Percentiles rank a stretch among this genome's conserved stretches.
phyloP scores from a whole-genome alignment of 1,284 basidiomycete genomes.

The Ustilago shanxiensis region DNA sequence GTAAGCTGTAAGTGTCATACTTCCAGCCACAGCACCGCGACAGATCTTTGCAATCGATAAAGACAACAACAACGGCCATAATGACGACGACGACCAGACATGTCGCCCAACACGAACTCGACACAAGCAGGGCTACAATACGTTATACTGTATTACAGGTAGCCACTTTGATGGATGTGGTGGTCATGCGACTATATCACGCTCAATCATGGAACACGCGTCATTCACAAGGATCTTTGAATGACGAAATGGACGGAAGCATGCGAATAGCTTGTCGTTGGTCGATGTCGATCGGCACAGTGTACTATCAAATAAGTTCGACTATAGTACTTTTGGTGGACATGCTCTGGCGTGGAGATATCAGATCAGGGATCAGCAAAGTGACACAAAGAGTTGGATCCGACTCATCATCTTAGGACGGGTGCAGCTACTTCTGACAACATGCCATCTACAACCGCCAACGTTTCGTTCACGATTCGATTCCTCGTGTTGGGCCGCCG shows the following conservation, averaged over 20 bases:
- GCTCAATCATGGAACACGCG: neutral
- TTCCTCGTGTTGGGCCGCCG: neutral
- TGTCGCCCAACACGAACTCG: neutral
- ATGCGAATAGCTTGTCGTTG: neutral
- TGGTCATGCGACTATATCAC: no score
- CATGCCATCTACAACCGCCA: neutral
- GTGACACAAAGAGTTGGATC: neutral
- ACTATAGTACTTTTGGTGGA: neutral
- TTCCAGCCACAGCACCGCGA: neutral
- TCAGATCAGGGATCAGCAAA: neutral
- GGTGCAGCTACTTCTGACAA: no score
- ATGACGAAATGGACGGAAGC: neutral
- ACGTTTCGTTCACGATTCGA: neutral
- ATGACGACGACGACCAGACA: neutral
- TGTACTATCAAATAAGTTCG: neutral
- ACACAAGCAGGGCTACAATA: no score
- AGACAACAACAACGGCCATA: neutral
- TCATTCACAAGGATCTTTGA: neutral
- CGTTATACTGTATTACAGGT: no score
- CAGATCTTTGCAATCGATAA: neutral
- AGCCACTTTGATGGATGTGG: no score
- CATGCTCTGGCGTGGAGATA: neutral
- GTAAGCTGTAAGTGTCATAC: conserved; percentile 46
- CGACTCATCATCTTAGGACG: no score
- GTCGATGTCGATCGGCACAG: neutral